Evolutionary conservation across 805 yeast species (phyloP).

Genomic region (Candida pini): DNA sequence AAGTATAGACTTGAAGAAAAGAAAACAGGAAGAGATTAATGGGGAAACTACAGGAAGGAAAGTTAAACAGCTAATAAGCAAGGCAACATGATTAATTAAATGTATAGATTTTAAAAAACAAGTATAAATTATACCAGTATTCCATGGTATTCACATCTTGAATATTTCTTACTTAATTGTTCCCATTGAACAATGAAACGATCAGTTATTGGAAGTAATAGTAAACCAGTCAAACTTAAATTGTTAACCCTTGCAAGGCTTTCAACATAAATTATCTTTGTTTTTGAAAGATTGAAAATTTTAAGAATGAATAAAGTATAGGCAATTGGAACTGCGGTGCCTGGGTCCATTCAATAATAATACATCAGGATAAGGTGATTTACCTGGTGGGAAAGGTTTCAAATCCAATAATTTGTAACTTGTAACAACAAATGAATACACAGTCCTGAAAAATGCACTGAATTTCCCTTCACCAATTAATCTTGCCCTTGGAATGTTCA

Average conservation of each 20-base stretch:
- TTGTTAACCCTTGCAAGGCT: constrained; percentile 75
- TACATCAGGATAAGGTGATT: constrained; percentile 20
- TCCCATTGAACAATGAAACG: constrained; percentile 91
- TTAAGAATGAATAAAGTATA: constrained; percentile 49
- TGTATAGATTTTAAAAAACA: no score
- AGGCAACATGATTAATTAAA: no score
- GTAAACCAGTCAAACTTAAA: constrained; percentile 70
- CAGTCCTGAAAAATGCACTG: constrained; percentile 28
- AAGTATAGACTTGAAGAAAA: neutral
- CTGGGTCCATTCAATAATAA: constrained; percentile 71
- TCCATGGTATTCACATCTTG: constrained; percentile 70
- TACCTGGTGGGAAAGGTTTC: neutral
- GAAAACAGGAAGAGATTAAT: neutral
- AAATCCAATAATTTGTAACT: constrained; percentile 8
- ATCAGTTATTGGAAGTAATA: constrained; percentile 67
- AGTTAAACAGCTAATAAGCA: no score
- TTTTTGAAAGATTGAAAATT: constrained; percentile 37
- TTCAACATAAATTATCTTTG: constrained; percentile 74
- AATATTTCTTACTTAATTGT: constrained; percentile 42
- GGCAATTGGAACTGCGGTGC: constrained; percentile 68
- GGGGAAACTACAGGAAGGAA: constrained; percentile 1
- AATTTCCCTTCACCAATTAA: constrained; percentile 32
- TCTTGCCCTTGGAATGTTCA: constrained; percentile 29
- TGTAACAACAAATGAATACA: constrained; percentile 26
- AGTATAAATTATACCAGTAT: constrained; percentile 65